Percentiles rank a stretch among this genome's conserved stretches.
Evolutionary conservation across 257 asterid genomes (phyloP).

Genomic region (Cynanchum wilfordii): DNA sequence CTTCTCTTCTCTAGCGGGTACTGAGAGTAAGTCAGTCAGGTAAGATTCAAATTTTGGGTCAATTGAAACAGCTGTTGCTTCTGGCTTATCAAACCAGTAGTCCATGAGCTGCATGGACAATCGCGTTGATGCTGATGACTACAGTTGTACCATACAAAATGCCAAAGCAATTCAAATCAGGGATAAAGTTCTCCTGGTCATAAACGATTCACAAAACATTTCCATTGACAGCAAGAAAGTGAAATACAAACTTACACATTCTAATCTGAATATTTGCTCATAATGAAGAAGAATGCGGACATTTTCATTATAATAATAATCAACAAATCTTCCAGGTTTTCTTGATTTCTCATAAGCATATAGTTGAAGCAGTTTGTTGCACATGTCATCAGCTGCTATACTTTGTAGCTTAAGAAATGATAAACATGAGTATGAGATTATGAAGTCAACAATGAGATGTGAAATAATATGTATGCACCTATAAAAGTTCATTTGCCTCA

Average conservation of each 20-base stretch:
- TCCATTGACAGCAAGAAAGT: conserved; percentile 4
- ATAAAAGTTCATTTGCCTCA: conserved; percentile 18
- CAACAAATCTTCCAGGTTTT: conserved; percentile 44
- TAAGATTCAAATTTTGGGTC: conserved; percentile 71
- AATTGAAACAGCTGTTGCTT: conserved; percentile 52
- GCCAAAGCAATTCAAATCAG: conserved; percentile 6
- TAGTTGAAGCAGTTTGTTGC: conserved; percentile 68
- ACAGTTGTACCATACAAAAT: conserved; percentile 27
- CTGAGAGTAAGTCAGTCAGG: conserved; percentile 55
- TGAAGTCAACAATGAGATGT: not conserved
- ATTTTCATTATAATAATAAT: conserved; percentile 65
- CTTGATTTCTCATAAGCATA: conserved; percentile 75
- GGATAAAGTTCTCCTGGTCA: not conserved
- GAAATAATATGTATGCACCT: not conserved
- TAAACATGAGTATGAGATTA: not conserved
- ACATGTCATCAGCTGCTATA: conserved; percentile 66
- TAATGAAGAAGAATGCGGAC: conserved; percentile 62
- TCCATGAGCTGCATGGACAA: conserved; percentile 83
- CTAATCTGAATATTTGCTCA: conserved; percentile 73
- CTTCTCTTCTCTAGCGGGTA: conserved; percentile 31
- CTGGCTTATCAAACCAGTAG: conserved; percentile 57
- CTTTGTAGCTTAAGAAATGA: conserved; percentile 44
- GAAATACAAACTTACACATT: conserved; percentile 54
- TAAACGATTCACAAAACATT: not conserved
- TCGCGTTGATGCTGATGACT: conserved; percentile 48